These are phyloP conservation scores for Trametes meyenii DNA, from an alignment of 768 basidiomycete genomes.

Conservation along the genomic window DNA sequence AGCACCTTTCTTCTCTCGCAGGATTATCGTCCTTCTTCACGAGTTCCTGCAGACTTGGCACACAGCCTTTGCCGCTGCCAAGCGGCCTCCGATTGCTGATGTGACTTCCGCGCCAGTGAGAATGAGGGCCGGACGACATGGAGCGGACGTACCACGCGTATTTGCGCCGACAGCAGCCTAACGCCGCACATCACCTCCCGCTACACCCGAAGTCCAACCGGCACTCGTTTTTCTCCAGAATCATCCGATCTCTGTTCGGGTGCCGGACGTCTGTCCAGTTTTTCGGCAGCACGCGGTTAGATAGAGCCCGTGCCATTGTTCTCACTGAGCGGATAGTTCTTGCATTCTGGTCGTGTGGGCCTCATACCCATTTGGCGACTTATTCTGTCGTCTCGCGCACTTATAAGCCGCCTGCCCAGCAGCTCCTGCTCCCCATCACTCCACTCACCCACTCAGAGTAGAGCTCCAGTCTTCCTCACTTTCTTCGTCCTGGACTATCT, in stretches of 20 bases:
- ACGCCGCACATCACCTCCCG: constrained; percentile 19
- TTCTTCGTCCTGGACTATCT: constrained; percentile 13
- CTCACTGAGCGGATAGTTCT: background rate
- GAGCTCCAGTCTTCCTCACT: background rate
- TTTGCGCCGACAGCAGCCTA: constrained; percentile 15
- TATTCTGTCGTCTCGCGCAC: background rate
- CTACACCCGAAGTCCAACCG: constrained; percentile 6
- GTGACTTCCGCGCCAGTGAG: background rate
- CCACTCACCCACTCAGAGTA: constrained; percentile 6
- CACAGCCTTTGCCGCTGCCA: background rate
- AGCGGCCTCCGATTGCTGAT: background rate
- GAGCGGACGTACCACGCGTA: constrained; percentile 13
- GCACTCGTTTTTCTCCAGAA: background rate
- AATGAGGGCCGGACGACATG: background rate
- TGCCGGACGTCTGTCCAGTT: background rate
- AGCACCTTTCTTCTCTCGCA: background rate
- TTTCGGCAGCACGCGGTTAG: background rate
- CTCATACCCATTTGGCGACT: background rate
- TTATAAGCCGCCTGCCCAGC: background rate
- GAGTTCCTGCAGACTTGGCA: constrained; percentile 1
- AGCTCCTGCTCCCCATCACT: background rate
- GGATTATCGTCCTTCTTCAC: background rate
- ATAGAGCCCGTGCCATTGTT: background rate
- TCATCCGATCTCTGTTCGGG: background rate
- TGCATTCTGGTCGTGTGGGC: background rate